Evolutionary conservation across 2,329 filamentous ascomycete species (phyloP).

Genomic region (Seiridium unicorne): DNA sequence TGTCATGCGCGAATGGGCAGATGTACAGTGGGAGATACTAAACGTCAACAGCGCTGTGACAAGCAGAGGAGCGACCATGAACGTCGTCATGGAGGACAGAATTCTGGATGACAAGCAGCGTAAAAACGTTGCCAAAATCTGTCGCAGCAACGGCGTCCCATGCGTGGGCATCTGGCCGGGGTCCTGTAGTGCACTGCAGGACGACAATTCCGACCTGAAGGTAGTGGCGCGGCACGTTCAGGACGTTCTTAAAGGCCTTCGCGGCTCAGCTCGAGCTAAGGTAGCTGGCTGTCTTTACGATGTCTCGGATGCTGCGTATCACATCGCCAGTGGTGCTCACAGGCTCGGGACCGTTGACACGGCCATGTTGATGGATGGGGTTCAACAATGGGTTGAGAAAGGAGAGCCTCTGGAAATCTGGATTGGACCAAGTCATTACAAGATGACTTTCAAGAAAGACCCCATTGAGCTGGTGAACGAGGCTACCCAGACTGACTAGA

Average conservation of each 20-base stretch:
- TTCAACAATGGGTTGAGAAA: neutral
- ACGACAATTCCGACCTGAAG: neutral
- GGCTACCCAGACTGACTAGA: too few species aligned
- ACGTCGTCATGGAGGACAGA: neutral
- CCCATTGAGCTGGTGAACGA: neutral
- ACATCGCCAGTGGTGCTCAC: neutral
- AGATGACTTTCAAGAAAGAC: neutral
- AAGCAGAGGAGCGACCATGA: neutral
- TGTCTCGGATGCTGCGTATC: neutral
- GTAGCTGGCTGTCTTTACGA: neutral
- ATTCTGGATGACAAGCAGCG: neutral
- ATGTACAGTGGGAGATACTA: neutral
- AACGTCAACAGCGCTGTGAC: neutral
- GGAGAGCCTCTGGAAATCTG: neutral
- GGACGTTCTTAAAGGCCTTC: neutral
- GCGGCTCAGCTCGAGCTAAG: neutral
- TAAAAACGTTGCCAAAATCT: neutral
- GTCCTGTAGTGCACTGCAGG: neutral
- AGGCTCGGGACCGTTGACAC: neutral
- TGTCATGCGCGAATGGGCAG: neutral
- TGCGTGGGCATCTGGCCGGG: neutral
- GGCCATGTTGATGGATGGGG: neutral
- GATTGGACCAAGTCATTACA: neutral
- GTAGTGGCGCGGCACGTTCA: neutral
- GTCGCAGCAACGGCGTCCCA: neutral